Evolutionary conservation across 768 basidiomycete genomes (phyloP).

Genomic region (Tylopilus intermedius): DNA sequence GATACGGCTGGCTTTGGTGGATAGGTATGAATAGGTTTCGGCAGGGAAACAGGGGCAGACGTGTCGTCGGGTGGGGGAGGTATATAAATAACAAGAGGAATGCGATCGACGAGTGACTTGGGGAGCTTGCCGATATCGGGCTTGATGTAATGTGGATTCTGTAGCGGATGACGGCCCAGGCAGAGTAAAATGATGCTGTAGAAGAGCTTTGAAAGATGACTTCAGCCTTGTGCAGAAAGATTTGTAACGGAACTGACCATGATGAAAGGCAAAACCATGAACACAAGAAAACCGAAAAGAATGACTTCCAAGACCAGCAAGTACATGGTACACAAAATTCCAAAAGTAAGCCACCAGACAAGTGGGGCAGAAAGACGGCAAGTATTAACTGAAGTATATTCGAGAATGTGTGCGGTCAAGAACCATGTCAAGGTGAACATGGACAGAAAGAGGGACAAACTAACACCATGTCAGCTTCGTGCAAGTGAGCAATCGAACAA

Average conservation of each 20-base stretch:
- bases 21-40: conserved; percentile 51
- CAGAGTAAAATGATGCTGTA: conserved; percentile 79
- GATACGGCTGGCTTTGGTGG: conserved; percentile 48
- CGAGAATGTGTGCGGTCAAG: conserved; percentile 71
- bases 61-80: conserved; percentile 63
- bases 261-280: conserved; percentile 72
- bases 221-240: conserved; percentile 4
- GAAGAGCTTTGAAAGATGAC: conserved; percentile 44
- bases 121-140: conserved; percentile 76
- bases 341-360: conserved; percentile 84
- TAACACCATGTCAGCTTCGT: conserved; percentile 15
- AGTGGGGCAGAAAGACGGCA: conserved; percentile 74
- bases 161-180: conserved; percentile 74
- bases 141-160: conserved; percentile 66
- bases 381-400: conserved; percentile 69
- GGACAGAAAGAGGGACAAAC: conserved; percentile 61
- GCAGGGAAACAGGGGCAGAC: conserved; percentile 36
- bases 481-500: not conserved
- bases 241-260: conserved; percentile 49
- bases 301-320: conserved; percentile 69
- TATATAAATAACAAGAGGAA: conserved; percentile 83
- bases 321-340: conserved; percentile 75
- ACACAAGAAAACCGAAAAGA: conserved; percentile 68
- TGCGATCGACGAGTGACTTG: conserved; percentile 66
- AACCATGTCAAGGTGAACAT: conserved; percentile 79